Percentiles rank a stretch among this genome's conserved stretches.
Evolutionary conservation across 2,329 filamentous ascomycete species (phyloP).

Genomic region (Periconia digitata): DNA sequence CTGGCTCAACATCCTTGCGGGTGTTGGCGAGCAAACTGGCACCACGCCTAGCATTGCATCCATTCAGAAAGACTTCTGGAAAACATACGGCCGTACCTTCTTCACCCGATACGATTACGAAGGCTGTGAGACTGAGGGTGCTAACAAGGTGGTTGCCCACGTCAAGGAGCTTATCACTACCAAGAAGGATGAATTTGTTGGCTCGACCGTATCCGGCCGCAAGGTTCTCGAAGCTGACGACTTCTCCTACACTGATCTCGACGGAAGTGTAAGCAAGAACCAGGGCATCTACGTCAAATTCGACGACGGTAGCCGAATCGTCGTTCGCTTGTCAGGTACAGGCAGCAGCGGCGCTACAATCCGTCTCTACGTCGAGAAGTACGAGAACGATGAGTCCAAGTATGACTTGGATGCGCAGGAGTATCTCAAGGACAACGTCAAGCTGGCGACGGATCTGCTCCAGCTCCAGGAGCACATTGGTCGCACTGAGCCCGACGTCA

Average conservation of each 20-base stretch:
- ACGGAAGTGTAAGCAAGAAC: slow-evolving; percentile 92
- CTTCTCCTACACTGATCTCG: slow-evolving; percentile 98
- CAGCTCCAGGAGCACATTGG: slow-evolving; percentile 94
- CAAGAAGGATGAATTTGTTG: slow-evolving; percentile 73
- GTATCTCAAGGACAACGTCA: slow-evolving; percentile 88
- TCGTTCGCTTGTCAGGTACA: slow-evolving; percentile 92
- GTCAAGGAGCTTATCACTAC: slow-evolving; percentile 75
- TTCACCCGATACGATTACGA: slow-evolving; percentile 99
- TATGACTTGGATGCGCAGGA: slow-evolving; percentile 86
- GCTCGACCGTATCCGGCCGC: slow-evolving; percentile 77
- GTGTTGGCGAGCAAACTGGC: slow-evolving; percentile 78
- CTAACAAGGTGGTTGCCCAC: slow-evolving; percentile 83
- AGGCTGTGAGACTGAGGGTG: slow-evolving; percentile 86
- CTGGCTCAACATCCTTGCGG: slow-evolving; percentile 98
- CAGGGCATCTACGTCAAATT: slow-evolving; percentile 96
- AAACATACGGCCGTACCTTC: slow-evolving; percentile 92
- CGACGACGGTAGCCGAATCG: slow-evolving; percentile 90
- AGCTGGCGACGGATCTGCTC: slow-evolving; percentile 79
- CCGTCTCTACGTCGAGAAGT: slow-evolving; percentile 94
- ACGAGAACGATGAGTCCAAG: slow-evolving; percentile 77
- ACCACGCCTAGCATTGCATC: slow-evolving; percentile 89
- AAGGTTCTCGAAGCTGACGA: slow-evolving; percentile 89
- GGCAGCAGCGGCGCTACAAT: slow-evolving; percentile 96
- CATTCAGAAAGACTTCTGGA: slow-evolving; percentile 98
- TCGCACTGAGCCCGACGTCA: slow-evolving; percentile 91